A percentile compares a stretch with the other conserved stretches of the same genome.
Conservation (phyloP, 1,284 basidiomycete genomes). For the Moniliella sp. region DNA sequence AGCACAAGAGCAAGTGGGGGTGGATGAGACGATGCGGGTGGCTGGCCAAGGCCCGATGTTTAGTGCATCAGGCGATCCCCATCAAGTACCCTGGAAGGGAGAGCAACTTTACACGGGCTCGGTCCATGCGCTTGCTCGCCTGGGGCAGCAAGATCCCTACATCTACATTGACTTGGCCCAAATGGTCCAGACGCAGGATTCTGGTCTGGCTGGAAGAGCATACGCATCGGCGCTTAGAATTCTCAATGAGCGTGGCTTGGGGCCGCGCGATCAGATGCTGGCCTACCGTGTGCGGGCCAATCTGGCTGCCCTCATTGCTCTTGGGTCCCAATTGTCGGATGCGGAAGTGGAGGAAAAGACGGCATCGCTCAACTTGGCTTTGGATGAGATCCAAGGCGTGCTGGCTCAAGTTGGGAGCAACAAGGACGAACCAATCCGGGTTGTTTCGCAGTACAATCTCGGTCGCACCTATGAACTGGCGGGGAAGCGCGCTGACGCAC, state of each 20-base stretch:
- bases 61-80: too few relatives aligned
- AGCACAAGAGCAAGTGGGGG: not conserved
- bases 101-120: too few relatives aligned
- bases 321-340: constrained; percentile 3
- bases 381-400: constrained; percentile 5
- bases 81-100: too few relatives aligned
- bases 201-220: constrained; percentile 7
- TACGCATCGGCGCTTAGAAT: constrained; percentile 10
- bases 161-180: constrained; percentile 15
- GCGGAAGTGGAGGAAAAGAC: too few relatives aligned
- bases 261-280: not conserved
- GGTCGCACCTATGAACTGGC: constrained; percentile 20
- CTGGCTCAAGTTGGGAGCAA: constrained; percentile 7
- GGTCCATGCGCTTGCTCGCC: too few relatives aligned
- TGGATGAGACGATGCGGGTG: not conserved
- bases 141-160: too few relatives aligned
- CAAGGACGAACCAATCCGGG: constrained; percentile 15
- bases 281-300: constrained; percentile 3
- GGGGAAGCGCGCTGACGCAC: constrained; percentile 13
- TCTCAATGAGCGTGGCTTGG: not conserved
- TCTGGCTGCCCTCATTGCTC: constrained; percentile 3
- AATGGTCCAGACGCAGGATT: not conserved
- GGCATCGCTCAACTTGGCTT: constrained; percentile 9
- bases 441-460: constrained; percentile 25
- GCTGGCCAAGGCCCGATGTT: not conserved